Evolutionary conservation across 2,329 filamentous ascomycete genomes (phyloP).

Genomic region (Geoglossum cookeanum): DNA sequence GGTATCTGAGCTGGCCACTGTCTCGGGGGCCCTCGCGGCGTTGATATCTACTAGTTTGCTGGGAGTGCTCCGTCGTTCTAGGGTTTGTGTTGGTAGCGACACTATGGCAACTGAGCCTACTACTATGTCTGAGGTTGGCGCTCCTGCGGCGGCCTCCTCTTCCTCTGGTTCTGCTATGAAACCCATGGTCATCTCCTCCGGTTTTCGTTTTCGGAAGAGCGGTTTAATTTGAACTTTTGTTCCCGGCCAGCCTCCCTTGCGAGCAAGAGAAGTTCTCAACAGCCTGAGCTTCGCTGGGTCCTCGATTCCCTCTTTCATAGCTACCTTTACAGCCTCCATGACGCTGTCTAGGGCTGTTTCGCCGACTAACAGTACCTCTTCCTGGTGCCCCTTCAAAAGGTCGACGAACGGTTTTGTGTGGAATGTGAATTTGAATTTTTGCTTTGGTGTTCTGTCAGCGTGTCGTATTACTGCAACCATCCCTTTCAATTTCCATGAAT

Average conservation of each 20-base stretch:
- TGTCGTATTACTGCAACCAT: slow-evolving; percentile 94
- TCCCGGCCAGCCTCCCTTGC: slow-evolving; percentile 84
- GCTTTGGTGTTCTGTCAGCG: slow-evolving; percentile 92
- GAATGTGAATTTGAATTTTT: slow-evolving; percentile 99
- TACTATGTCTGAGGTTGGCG: neutral
- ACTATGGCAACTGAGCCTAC: neutral
- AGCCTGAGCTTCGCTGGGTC: slow-evolving; percentile 72
- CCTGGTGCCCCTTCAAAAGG: slow-evolving; percentile 81
- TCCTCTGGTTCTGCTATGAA: neutral
- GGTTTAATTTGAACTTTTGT: slow-evolving; percentile 99
- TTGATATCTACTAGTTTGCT: no score
- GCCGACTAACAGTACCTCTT: slow-evolving; percentile 86
- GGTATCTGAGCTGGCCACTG: neutral
- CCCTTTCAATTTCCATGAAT: slow-evolving; percentile 95
- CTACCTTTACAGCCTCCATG: slow-evolving; percentile 66
- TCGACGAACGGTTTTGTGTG: slow-evolving; percentile 94
- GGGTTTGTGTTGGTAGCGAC: neutral
- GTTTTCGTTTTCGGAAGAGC: slow-evolving; percentile 84
- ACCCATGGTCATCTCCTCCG: slow-evolving; percentile 29
- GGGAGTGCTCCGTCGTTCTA: no score
- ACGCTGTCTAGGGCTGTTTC: slow-evolving; percentile 80
- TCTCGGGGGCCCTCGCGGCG: neutral
- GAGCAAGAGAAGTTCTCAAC: slow-evolving; percentile 69
- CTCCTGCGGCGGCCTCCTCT: neutral
- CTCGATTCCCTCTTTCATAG: slow-evolving; percentile 61